Conservation (phyloP, 768 basidiomycete genomes). For the Xerocomellus chrysenteron region DNA sequence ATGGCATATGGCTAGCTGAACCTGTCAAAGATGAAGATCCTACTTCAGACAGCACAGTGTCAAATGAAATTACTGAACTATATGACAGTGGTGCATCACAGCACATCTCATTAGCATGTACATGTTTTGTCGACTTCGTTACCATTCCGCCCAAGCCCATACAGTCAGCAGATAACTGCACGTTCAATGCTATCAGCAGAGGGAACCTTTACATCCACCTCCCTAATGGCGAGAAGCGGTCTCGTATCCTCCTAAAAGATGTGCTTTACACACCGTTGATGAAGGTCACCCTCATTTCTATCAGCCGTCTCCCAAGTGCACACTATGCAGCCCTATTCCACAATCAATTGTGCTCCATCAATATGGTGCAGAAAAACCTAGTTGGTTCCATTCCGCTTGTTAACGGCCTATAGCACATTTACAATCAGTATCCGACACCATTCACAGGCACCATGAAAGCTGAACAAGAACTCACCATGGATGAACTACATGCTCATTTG, state of each 20-base stretch:
- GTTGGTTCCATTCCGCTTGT: background rate
- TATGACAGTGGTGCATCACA: background rate
- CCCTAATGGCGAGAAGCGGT: background rate
- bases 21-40: too few relatives aligned
- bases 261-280: slow-evolving; percentile 1
- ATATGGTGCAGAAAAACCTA: background rate
- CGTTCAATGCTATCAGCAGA: background rate
- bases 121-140: background rate
- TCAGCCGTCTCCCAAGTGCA: background rate
- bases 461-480: background rate
- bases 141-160: background rate
- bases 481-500: background rate
- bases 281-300: slow-evolving; percentile 1
- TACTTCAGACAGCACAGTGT: too few relatives aligned
- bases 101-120: background rate
- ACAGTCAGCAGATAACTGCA: background rate
- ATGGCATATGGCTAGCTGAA: too few relatives aligned
- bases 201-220: background rate
- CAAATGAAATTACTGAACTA: too few relatives aligned
- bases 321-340: slow-evolving; percentile 1
- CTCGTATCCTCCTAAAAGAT: background rate
- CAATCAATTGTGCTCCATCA: background rate
- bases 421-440: background rate
- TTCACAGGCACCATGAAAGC: background rate
- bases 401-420: background rate